A percentile compares a stretch with the other conserved stretches of the same genome.
phyloP scores from a whole-genome alignment of 2,329 filamentous ascomycete genomes.

The Neurospora crassa region DNA sequence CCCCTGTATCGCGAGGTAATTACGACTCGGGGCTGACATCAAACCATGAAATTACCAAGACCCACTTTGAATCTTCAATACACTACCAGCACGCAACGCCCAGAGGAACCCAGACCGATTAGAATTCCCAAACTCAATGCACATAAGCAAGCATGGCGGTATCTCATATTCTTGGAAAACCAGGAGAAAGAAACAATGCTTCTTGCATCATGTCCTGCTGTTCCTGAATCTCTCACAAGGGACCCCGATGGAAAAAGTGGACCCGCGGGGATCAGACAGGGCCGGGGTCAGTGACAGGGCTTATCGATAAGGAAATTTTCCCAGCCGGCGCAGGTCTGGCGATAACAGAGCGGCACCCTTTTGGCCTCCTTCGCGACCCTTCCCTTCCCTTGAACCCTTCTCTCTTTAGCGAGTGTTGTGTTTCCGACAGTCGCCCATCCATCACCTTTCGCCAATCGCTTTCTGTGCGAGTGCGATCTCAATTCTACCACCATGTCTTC shows the following conservation, averaged over 20 bases:
- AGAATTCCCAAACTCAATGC: too few species aligned
- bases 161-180: too few species aligned
- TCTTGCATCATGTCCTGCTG: too few species aligned
- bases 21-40: too few species aligned
- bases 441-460: background rate
- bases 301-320: background rate
- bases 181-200: too few species aligned
- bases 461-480: background rate
- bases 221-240: background rate
- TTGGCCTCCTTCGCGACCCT: background rate
- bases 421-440: background rate
- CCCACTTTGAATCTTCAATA: too few species aligned
- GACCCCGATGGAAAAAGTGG: background rate
- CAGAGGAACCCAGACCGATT: too few species aligned
- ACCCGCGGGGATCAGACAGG: background rate
- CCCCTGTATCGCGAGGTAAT: too few species aligned
- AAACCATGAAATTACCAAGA: too few species aligned
- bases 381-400: background rate
- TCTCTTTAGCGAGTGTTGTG: background rate
- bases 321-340: background rate
- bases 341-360: background rate
- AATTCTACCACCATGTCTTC: conserved; percentile 14
- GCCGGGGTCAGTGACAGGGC: background rate
- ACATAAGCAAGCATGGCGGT: too few species aligned
- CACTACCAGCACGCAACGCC: too few species aligned